Base-by-base conservation (phyloP, 2,329 filamentous ascomycete species). In the Cladosporium sp. region DNA sequence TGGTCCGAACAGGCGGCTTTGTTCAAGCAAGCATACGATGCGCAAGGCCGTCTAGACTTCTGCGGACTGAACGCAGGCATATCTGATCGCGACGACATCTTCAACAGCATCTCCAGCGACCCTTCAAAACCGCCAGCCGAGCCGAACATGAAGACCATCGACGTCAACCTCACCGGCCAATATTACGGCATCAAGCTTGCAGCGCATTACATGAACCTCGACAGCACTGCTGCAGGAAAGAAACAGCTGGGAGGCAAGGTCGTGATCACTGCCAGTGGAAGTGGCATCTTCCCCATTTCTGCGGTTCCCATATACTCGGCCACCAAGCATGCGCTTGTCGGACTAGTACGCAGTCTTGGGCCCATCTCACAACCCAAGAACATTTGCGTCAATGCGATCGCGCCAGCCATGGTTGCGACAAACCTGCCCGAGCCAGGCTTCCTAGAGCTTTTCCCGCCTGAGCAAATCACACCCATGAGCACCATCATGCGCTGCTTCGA, bases 291-390 rank as follows among this genome's bases (percentile, higher is more conserved):
- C 63, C 71, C 74, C 2, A 66, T 76, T 2, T 71, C 75, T 4
- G 67, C 72, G 8, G 70, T 72, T 13, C 79, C 80, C 0, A 76
- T 80, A 65, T 82, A 82, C 66, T 76, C 76, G 1, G 76, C 79
- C 16, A 73, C 75, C 26, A 82, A 82, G 67, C 79, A 80, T 67
- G 80, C 74, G 8, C 70, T 82, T 16, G 70, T 82, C 1, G 79
- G 78, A 8, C 70, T 82, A 23, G 73, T 75, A 7, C 75, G 79
- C 14, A 71, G 75, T 21, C 67, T 78, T 1, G 78, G 72, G 0
- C 75, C 77, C 0, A 67, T 73, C 0, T 73, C 79, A n/a, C 66
- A 72, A 21, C 72, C 74, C 18, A 71, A 76, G 46, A 70, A 72
- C 54, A 77, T 81, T 59, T 77, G 74, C 1, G 73, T 80, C 8